Evolutionary conservation across 2,329 filamentous ascomycete species (phyloP), one percentile per base, ranked within the genome.

Genomic region (Zymoseptoria pseudotritici): DNA sequence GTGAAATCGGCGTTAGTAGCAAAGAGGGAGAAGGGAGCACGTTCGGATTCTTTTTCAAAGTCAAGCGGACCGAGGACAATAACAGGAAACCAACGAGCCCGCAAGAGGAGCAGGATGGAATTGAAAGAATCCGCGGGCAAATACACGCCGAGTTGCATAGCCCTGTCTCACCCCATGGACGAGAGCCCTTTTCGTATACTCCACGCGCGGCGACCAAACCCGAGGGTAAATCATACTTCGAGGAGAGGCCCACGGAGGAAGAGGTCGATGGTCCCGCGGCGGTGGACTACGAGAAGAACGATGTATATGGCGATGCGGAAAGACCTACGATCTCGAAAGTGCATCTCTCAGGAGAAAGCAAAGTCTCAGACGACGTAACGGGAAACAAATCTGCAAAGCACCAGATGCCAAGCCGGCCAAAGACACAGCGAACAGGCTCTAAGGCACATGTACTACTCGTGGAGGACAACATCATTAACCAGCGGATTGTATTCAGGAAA

Each of bases 1-100:
- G 78, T 5, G 76, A 78, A 49, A 79, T 80, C 53, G 77, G 78
- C 2, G 77, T 79, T 11, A 70, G 69, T 2, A 76, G 75, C 4
- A 60, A 64, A 4, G 64, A 71, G 6, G 74, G 73, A 1, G 58
- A 72, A 31, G 71, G 71, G 10, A 75, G 72, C 10, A 78, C 75
- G 0, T 79, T 80, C 60, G 76, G 73, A 1, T 79, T 79, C 65
- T 79, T 77, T 64, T 72, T 79, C 66, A 67, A 64, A 51, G 65
- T 66, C 10, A 61, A 59, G 22, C 49, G 61, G n/a, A 57, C 56
- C 17, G 58, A 63, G 11, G 58, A 58, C n/a, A 29, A 24, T 11
- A 19, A 17, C 29, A 19, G n/a, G 52, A 4, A 13, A 13, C 8
- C 52, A 24, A 17, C 42, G 24, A 58, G 56, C n/a, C 24, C 54